These are phyloP conservation scores for Alternaria tenuissima DNA, from an alignment of 2,329 filamentous ascomycete genomes.

Conservation along the genomic window DNA sequence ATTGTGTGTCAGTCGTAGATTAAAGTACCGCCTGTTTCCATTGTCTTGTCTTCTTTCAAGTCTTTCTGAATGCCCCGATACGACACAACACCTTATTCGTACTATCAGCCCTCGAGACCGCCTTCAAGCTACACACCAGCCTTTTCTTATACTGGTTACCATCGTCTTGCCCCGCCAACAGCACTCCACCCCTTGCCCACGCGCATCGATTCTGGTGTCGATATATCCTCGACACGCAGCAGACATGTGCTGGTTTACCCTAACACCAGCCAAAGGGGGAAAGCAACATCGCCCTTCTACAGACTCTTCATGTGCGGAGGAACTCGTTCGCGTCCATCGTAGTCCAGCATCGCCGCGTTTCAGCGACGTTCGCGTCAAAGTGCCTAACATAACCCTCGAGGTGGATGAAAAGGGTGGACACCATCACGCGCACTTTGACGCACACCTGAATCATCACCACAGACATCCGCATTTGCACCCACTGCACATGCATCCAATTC, in stretches of 20 bases:
- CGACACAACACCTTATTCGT: conserved; percentile 24
- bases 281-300: conserved; percentile 26
- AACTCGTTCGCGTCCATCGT: conserved; percentile 40
- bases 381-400: conserved; percentile 31
- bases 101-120: conserved; percentile 27
- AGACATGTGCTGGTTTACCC: conserved; percentile 46
- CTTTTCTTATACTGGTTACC: conserved; percentile 31
- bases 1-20: conserved; percentile 16
- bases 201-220: conserved; percentile 26
- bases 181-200: conserved; percentile 30
- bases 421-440: conserved; percentile 29
- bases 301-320: conserved; percentile 36
- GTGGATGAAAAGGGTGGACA: conserved; percentile 26
- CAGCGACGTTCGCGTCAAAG: conserved; percentile 32
- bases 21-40: conserved; percentile 26
- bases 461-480: conserved; percentile 34
- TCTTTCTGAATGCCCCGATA: conserved; percentile 32
- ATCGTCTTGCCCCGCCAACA: conserved; percentile 34
- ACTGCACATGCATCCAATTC: conserved; percentile 36
- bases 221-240: conserved; percentile 13
- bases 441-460: conserved; percentile 28
- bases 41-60: conserved; percentile 14
- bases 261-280: conserved; percentile 35
- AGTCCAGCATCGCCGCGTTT: conserved; percentile 29
- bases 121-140: conserved; percentile 30